These are phyloP conservation scores for Vachellia collinsii DNA, from an alignment of 306 rosid species.

Conservation along the genomic window DNA sequence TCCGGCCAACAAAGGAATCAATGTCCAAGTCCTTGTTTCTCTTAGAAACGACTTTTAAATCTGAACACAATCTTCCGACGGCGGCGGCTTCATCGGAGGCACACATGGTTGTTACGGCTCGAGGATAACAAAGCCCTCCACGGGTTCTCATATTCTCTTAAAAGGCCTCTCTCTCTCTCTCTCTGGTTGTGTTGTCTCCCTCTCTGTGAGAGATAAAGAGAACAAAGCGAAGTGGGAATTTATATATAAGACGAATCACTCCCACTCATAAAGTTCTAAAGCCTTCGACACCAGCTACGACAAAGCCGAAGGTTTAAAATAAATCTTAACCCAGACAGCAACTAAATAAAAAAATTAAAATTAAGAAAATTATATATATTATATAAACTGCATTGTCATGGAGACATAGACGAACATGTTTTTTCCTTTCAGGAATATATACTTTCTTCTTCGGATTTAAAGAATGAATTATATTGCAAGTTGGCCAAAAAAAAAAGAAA, in stretches of 20 bases:
- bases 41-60: conserved; percentile 9
- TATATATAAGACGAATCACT: conserved; percentile 36
- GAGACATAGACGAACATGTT: neutral
- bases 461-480: too few species aligned
- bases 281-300: conserved; percentile 33
- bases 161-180: neutral
- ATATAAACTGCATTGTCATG: neutral
- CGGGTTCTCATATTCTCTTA: conserved; percentile 62
- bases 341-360: neutral
- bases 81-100: conserved; percentile 2
- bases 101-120: conserved; percentile 22
- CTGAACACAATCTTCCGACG: neutral
- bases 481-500: too few species aligned
- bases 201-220: conserved; percentile 25
- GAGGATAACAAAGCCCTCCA: conserved; percentile 57
- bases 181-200: neutral
- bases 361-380: neutral
- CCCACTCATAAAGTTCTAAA: neutral
- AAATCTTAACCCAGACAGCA: neutral
- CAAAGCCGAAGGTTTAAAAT: conserved; percentile 39
- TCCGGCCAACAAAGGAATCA: conserved; percentile 36
- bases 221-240: conserved; percentile 20
- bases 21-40: conserved; percentile 42
- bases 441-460: neutral
- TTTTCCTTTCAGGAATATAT: neutral